Evolutionary conservation across 2,329 filamentous ascomycete species (phyloP), one percentile per base, ranked within the genome.

Genomic region (Alternaria brassicae): DNA sequence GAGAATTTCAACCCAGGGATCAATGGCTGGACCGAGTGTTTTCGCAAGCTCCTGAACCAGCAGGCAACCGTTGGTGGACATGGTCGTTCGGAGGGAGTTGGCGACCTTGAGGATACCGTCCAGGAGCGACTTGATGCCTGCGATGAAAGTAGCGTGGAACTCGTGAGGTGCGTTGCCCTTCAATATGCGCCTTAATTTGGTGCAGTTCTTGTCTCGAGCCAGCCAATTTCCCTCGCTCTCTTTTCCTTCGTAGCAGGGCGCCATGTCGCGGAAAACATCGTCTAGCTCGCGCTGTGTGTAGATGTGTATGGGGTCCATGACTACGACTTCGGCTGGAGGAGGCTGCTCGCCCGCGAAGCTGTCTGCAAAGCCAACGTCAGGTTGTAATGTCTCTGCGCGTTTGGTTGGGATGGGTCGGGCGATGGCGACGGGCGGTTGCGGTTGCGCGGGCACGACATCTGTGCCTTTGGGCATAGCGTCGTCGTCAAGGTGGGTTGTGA

Each of bases 211-310:
- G 77, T 98, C 94, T 75, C 94, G 86, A 67, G 90, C 89, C 69
- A 91, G 77, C 94, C 94, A 98, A 73, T 98, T 98, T 60, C 91
- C 88, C 74, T 98, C 94, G 0, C 90, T 88, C 80, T 98, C 94
- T 74, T 85, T 92, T 52, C 93, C 93, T 67, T 97, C 93, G 63
- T 97, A 97, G 74, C 85, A 85, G 53, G 84, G 84, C 30, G 89
- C 83, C 91, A 98, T 97, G 30, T 91, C 89, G 65, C 87, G 88
- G 74, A 97, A 88, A 1, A 90, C 88, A 25, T 96, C 93, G 60
- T 97, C 93, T n/a, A 98, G 81, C 73, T 97, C 93, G 68, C 92
- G 86, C 66, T 89, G 84, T 1, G 93, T 94, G 70, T 93, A 92
- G 56, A 97, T 88, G 72, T 94, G 93, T 27, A 90, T 82, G 2